Base-by-base conservation (phyloP, 352 stramenopile genomes). In the Phytopythium sindhum region DNA sequence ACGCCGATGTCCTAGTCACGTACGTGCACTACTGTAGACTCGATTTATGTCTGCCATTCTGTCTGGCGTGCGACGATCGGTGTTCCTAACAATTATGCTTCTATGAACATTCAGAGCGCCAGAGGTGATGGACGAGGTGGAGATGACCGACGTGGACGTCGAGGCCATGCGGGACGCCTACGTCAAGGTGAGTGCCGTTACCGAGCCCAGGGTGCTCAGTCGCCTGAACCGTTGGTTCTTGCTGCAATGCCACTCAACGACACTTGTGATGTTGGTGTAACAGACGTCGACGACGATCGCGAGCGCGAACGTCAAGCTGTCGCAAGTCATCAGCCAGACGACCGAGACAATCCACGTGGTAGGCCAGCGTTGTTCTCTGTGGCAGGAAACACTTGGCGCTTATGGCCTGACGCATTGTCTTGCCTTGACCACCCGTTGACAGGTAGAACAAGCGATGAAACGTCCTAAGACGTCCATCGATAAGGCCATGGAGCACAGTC, bases 391-490 rank as follows among this genome's bases (percentile, higher is more conserved):
- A 7, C 17, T 61, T 19, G 28, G 11, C 57, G 4, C 52, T 11
- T 17, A 50, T n/a, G 8, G 63, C 26, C 1, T 60, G 17, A 47
- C 31, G 31, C 69, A 42, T 9, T 21, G 50, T 6, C 17, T 39
- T 9, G 10, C 33, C 7, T 14, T 28, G 42, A 10, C 3, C n/a
- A 10, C 58, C 26, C 65, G 0, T n/a, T 12, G 51, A 1, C 61
- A 90, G 84, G 75, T 91, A 23, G 78, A 90, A 64, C 71, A 78
- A 23, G 78, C 84, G 6, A 89, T 93, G 73, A 93, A 93, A 63
- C 78, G 81, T 9, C 81, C 84, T 19, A 90, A 91, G 73, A 90
- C 78, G 1, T 68, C 77, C 11, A 72, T 93, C 21, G 84, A 93
- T 62, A 60, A 78, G 55, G 84, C 84, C 2, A 90, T 93, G 81